phyloP scores from a whole-genome alignment of 495 filamentous ascomycete genomes.

The Hypoxylon fragiforme region DNA sequence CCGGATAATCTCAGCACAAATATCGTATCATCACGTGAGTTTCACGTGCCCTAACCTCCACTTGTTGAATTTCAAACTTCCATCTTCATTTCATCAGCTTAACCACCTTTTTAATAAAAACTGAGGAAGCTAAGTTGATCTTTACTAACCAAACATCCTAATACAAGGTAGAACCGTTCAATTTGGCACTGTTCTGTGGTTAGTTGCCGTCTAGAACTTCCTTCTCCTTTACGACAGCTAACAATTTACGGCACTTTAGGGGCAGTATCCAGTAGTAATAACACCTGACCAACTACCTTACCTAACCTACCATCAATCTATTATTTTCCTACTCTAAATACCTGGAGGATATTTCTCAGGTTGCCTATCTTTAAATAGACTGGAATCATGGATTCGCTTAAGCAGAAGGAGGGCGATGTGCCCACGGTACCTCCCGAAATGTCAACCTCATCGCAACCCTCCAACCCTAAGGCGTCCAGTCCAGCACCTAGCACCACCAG shows the following conservation, averaged over 20 bases:
- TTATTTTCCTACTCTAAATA: too few relatives aligned
- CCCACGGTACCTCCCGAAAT: not conserved
- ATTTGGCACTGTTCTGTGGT: not conserved
- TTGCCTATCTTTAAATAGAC: not conserved
- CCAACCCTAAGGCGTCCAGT: conserved; percentile 22
- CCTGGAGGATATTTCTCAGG: not conserved
- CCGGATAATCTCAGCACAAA: not conserved
- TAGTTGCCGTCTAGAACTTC: not conserved
- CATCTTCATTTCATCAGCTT: conserved; percentile 11
- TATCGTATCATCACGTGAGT: conserved; percentile 33
- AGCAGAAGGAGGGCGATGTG: conserved; percentile 7
- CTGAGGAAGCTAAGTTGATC: not conserved
- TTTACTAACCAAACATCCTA: not conserved
- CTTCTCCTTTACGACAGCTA: not conserved
- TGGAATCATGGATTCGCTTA: conserved; percentile 11
- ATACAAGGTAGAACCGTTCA: too few relatives aligned
- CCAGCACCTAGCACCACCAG: conserved; percentile 22
- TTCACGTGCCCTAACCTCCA: conserved; percentile 33
- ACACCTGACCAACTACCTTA: too few relatives aligned
- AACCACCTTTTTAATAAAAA: conserved; percentile 3
- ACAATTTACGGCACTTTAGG: too few relatives aligned
- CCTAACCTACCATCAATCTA: too few relatives aligned
- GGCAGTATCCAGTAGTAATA: too few relatives aligned
- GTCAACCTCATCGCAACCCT: not conserved
- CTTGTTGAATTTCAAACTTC: conserved; percentile 26